phyloP scores from a whole-genome alignment of 441 rosid species.

The Erodium moschatum region DNA sequence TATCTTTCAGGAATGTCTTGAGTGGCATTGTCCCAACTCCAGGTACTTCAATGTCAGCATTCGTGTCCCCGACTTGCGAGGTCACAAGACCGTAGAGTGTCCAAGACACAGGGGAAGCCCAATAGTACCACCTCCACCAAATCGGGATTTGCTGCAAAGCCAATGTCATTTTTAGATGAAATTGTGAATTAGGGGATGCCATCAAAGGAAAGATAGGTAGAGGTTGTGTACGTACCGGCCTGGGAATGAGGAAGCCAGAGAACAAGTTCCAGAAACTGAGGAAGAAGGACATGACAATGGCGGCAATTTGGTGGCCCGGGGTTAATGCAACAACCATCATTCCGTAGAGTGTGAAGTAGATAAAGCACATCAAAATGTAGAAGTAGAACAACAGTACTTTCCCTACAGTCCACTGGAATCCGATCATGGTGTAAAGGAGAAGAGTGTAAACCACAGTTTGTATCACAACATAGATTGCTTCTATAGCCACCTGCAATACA shows the following conservation, averaged over 20 bases:
- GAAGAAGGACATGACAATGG: constrained; percentile 70
- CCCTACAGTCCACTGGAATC: background rate
- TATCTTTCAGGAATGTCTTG: constrained; percentile 39
- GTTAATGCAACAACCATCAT: constrained; percentile 29
- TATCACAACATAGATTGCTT: background rate
- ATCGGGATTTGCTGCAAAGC: constrained; percentile 60
- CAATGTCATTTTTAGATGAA: no score
- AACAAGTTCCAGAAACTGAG: constrained; percentile 76
- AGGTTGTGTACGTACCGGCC: constrained; percentile 44
- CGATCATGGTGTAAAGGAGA: background rate
- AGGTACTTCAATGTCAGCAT: constrained; percentile 31
- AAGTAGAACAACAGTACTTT: background rate
- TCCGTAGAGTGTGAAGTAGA: constrained; percentile 1
- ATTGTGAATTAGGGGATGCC: no score
- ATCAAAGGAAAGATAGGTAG: no score
- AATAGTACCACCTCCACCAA: constrained; percentile 92
- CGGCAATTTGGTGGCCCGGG: constrained; percentile 83
- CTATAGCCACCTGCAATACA: background rate
- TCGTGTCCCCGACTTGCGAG: constrained; percentile 57
- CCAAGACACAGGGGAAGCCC: constrained; percentile 82
- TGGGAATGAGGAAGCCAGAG: constrained; percentile 86
- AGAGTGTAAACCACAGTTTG: background rate
- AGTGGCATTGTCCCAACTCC: constrained; percentile 33
- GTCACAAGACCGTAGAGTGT: constrained; percentile 69
- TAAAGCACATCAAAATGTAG: background rate